Percentiles rank a stretch among this genome's conserved stretches.
These are phyloP conservation scores for Collariella sp. DNA, from an alignment of 495 filamentous ascomycete genomes.

Conservation along the genomic window DNA sequence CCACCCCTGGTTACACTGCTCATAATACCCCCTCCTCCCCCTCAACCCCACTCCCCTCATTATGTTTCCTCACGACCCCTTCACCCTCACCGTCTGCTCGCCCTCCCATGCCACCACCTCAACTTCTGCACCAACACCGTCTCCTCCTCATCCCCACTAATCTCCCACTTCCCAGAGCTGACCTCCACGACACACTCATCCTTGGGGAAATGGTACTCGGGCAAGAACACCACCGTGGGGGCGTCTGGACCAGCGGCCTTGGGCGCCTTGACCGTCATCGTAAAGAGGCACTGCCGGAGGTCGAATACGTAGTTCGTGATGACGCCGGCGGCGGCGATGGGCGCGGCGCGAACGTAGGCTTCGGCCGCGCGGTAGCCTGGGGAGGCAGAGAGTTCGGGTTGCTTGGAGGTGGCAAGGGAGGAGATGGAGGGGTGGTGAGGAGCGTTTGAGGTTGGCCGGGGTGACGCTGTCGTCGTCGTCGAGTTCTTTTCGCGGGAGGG, in stretches of 20 bases:
- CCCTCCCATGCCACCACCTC: conserved; percentile 89
- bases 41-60: conserved; percentile 25
- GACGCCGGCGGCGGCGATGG: conserved; percentile 62
- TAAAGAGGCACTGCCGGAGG: conserved; percentile 64
- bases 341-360: conserved; percentile 80
- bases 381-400: conserved; percentile 45
- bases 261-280: conserved; percentile 51
- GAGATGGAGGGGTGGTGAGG: conserved; percentile 65
- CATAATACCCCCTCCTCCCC: conserved; percentile 38
- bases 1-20: conserved; percentile 37
- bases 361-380: conserved; percentile 84
- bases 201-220: conserved; percentile 87
- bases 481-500: conserved; percentile 32
- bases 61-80: conserved; percentile 49
- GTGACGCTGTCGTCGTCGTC: conserved; percentile 50
- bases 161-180: conserved; percentile 82
- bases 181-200: conserved; percentile 58
- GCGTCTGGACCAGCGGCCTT: conserved; percentile 44
- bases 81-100: conserved; percentile 69
- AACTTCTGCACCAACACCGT: conserved; percentile 62
- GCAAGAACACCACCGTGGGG: conserved; percentile 80
- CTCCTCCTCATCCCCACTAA: conserved; percentile 61
- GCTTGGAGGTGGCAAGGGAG: conserved; percentile 45
- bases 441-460: conserved; percentile 63
- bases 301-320: conserved; percentile 69